Percentiles rank a stretch among this genome's conserved stretches.
These are phyloP conservation scores for Lodderomyces elongisporus DNA, from an alignment of 1,139 yeast species.

Conservation along the genomic window DNA sequence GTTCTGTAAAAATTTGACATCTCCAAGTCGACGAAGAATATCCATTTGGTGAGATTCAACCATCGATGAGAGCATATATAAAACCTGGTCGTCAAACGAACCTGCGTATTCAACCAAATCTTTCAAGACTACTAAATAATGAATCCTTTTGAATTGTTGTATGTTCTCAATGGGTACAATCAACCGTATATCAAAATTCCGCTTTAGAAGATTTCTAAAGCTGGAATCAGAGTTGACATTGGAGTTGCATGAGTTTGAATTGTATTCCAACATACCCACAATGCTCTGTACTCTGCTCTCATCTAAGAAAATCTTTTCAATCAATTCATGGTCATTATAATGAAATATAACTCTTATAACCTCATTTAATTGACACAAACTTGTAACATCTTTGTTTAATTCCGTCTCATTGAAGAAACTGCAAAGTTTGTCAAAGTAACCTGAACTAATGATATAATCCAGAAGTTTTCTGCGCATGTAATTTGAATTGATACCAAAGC, in stretches of 20 bases:
- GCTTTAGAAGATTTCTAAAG: conserved; percentile 56
- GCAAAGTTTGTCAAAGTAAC: conserved; percentile 52
- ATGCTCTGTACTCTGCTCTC: conserved; percentile 60
- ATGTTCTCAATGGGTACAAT: conserved; percentile 62
- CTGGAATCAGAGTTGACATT: no score
- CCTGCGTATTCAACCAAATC: conserved; percentile 86
- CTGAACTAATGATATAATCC: conserved; percentile 43
- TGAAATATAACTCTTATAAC: conserved; percentile 65
- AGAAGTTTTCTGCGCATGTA: conserved; percentile 51
- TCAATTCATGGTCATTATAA: conserved; percentile 63
- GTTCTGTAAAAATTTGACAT: conserved; percentile 44
- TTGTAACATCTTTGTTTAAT: conserved; percentile 39
- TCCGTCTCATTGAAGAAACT: conserved; percentile 56
- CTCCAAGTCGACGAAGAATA: conserved; percentile 62
- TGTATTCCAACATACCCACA: conserved; percentile 83
- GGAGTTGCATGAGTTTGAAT: no score
- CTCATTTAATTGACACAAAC: conserved; percentile 63
- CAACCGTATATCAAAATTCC: conserved; percentile 64
- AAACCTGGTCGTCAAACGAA: conserved; percentile 73
- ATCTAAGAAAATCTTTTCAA: conserved; percentile 57
- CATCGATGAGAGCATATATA: conserved; percentile 57
- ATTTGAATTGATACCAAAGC: conserved; percentile 54
- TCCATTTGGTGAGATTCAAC: conserved; percentile 67
- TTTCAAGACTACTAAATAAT: conserved; percentile 70
- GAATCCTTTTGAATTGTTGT: conserved; percentile 64